Evolutionary conservation across 208 protist species (phyloP).

Genomic region (Leishmania amazonensis): DNA sequence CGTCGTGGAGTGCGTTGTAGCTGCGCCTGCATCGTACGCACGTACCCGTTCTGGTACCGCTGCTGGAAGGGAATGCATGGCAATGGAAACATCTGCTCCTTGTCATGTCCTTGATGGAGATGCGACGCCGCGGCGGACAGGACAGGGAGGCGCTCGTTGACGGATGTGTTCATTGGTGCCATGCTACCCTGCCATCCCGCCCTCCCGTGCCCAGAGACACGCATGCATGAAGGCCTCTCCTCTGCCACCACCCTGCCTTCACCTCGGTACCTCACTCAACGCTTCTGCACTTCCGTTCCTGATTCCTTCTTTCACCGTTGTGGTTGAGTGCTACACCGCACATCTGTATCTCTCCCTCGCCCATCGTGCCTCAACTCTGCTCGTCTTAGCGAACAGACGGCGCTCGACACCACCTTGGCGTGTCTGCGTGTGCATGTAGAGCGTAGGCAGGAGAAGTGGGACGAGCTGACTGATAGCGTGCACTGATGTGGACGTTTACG

Average conservation of each 20-base stretch:
- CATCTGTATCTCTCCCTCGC: background rate
- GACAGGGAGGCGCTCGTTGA: background rate
- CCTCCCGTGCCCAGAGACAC: background rate
- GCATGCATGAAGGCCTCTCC: background rate
- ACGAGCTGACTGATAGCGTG: background rate
- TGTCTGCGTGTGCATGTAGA: background rate
- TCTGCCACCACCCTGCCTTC: background rate
- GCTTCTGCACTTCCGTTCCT: background rate
- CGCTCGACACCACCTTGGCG: background rate
- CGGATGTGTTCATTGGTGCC: background rate
- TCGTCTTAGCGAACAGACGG: background rate
- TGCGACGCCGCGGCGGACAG: background rate
- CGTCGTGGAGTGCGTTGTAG: background rate
- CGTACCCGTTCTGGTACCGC: background rate
- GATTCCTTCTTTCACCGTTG: background rate
- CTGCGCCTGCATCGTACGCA: background rate
- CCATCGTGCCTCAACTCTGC: background rate
- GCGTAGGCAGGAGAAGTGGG: background rate
- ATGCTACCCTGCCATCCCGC: background rate
- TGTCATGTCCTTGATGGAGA: background rate
- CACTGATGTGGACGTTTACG: background rate
- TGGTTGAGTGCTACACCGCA: background rate
- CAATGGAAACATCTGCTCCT: background rate
- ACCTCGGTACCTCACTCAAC: background rate
- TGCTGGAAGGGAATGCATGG: background rate